Evolutionary conservation across 257 asterid species (phyloP), one percentile per base, ranked within the genome.

Genomic region (Rehmannia glutinosa): DNA sequence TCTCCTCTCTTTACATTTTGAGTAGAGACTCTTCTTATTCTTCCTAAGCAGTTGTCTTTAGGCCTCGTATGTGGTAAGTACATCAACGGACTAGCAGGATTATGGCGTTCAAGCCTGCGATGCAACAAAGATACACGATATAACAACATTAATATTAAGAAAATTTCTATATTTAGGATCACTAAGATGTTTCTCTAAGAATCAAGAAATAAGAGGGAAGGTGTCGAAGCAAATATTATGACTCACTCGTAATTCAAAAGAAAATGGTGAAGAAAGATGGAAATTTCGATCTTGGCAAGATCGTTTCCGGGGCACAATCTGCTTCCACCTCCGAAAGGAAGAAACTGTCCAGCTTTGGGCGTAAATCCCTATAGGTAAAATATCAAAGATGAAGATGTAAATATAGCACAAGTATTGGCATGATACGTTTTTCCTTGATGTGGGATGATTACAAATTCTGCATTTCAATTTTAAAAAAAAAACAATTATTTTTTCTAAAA

Each of bases 251-350:
- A 90, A 43, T 77, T 69, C 1, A 90, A 68, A 8, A 92, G 85
- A 46, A 92, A 92, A 80, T 87, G 82, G 75, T 92, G 98, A 39
- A 92, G 97, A 50, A 92, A 92, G 70, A 92, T 82, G 1, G 90
- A 57, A 10, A 90, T 86, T 74, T 92, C 98, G 12, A 90, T 81
- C 87, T 86, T 92, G 75, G 97, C 98, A 5, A 92, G 93, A 64
- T 92, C 97, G 41, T 90, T 92, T 80, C 96, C 96, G 0, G 98
- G 97, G 83, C 98, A 92, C 66, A 90, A 13, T 77, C 98, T 86
- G 75, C 87, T 80, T 67, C 97, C 98, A 13, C 72, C 95, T 9
- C 98, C 98, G 16, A 92, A 92, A 12, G 97, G 98, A 30, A 92
- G 86, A 73, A 86, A 90, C 11, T 81, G 74, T 21, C 97, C 97